Evolutionary conservation across 805 yeast species (phyloP).

Genomic region (Spathaspora sp.): DNA sequence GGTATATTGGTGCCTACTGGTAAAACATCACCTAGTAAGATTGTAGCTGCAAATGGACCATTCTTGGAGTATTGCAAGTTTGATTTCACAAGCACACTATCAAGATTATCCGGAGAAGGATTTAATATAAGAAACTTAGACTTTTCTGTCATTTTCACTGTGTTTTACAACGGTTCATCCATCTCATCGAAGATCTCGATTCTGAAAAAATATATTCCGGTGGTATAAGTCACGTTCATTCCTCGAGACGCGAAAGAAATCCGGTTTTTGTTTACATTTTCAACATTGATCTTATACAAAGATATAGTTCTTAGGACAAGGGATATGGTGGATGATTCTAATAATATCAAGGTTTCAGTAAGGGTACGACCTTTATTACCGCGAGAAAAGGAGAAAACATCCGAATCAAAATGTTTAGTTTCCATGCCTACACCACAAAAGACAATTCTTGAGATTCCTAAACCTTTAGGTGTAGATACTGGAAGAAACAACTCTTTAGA

Average conservation of each 20-base stretch:
- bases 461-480: conserved; percentile 9
- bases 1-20: conserved; percentile 13
- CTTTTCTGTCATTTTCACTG: conserved; percentile 5
- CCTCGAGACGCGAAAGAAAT: neutral
- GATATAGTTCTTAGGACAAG: neutral
- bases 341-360: conserved; percentile 46
- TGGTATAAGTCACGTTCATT: neutral
- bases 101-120: conserved; percentile 39
- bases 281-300: too few relatives aligned
- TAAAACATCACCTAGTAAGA: conserved; percentile 49
- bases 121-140: conserved; percentile 42
- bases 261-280: conserved; percentile 1
- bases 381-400: conserved; percentile 19
- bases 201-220: neutral
- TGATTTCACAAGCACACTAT: conserved; percentile 42
- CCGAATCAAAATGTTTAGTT: conserved; percentile 19
- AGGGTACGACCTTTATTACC: conserved; percentile 47
- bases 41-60: conserved; percentile 61
- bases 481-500: conserved; percentile 9
- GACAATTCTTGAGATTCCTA: conserved; percentile 18
- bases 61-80: conserved; percentile 50
- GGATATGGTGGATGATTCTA: conserved; percentile 5
- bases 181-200: neutral
- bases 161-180: neutral
- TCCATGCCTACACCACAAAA: conserved; percentile 26